phyloP scores from a whole-genome alignment of 306 rosid species.

The Trifolium fragiferum region DNA sequence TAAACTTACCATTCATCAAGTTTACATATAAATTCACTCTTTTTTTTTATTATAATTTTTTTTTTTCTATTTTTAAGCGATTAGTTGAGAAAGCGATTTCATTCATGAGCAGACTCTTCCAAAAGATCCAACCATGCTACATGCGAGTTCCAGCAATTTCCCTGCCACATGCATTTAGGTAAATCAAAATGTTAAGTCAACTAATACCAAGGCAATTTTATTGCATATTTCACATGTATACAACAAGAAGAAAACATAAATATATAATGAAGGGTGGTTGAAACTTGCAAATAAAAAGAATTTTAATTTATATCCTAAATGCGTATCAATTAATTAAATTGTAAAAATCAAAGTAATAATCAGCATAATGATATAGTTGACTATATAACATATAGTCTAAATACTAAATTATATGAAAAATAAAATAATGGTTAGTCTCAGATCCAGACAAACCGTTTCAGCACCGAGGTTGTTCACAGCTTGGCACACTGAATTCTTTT shows the following conservation, averaged over 20 bases:
- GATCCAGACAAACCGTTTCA: constrained; percentile 39
- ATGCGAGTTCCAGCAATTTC: constrained; percentile 78
- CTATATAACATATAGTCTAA: constrained; percentile 23
- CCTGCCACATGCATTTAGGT: constrained; percentile 63
- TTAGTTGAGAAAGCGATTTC: constrained; percentile 61
- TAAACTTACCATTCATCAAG: constrained; percentile 65
- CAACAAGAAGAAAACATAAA: neutral
- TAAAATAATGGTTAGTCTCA: constrained; percentile 22
- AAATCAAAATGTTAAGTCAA: constrained; percentile 51
- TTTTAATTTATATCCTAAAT: constrained; percentile 1
- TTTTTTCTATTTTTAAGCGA: constrained; percentile 33
- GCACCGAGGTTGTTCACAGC: constrained; percentile 54
- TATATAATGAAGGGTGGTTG: constrained; percentile 17
- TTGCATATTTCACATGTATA: constrained; percentile 20
- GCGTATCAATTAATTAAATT: constrained; percentile 26
- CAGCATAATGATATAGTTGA: constrained; percentile 37
- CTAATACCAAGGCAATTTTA: constrained; percentile 36
- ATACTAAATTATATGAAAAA: constrained; percentile 12
- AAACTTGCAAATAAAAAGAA: neutral
- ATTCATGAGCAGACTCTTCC: constrained; percentile 60
- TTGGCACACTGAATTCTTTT: constrained; percentile 48
- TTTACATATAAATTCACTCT: constrained; percentile 57
- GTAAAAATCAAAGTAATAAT: neutral
- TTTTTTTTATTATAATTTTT: constrained; percentile 42
- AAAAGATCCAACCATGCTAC: constrained; percentile 80